Base-by-base conservation (phyloP, 441 rosid genomes). In the Gossypium armourianum region DNA sequence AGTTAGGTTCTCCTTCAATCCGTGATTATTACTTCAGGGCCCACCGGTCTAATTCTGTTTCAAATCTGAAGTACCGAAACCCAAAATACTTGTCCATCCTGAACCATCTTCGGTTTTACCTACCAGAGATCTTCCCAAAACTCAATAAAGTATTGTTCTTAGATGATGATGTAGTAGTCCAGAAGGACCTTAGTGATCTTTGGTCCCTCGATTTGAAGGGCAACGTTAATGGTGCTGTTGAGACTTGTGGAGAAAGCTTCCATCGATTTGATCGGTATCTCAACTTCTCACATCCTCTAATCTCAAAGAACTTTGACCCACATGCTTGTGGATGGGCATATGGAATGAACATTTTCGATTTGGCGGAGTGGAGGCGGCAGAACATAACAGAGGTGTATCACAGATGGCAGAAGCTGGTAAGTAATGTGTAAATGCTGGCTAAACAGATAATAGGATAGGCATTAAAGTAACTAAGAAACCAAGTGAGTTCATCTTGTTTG, bases 31-130 rank as follows among this genome's bases (percentile, higher is more conserved):
- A 94, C 92, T 94, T 94, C 75, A 85, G 88, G 82, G 76, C 96
- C 28, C 94, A 88, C 77, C 84, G 69, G 55, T 83, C 82, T 4
- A 86, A 77, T 78, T 86, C 97, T 57, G 97, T 90, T 81, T 70
- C 90, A 23, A 93, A 88, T 83, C 77, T 91, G 83, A 91, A 94
- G 91, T 94, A 84, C 74, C 83, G 96, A 76, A 94, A 91, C 78
- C 97, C 97, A 43, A 94, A 94, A 77, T 94, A 94, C 82, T 77
- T 94, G 71, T 91, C 97, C 21, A 91, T 94, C 78, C 81, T 94
- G 79, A 93, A 93, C 79, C 98, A 91, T 79, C 93, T 93, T 43
- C 96, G 98, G 26, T 94, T 94, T 77, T 94, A 94, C 84, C 88
- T 91, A 65, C 97, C 96, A 7, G 93, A 94, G 88, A 83, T 91